These are phyloP conservation scores for Yamadazyma dendronema DNA, from an alignment of 1,139 yeast genomes.

Conservation along the genomic window DNA sequence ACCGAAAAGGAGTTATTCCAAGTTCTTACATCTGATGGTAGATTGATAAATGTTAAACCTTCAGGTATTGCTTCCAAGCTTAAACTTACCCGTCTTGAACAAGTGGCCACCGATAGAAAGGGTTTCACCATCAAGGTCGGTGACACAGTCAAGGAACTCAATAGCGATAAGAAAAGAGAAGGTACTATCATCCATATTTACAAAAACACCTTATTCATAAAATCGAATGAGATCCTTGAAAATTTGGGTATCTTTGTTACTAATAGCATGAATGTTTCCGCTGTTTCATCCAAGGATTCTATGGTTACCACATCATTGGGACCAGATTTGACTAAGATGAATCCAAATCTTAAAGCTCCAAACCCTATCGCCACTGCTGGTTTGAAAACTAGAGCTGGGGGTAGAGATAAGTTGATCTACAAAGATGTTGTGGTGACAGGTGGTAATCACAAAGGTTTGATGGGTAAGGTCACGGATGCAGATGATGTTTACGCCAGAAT, in stretches of 20 bases:
- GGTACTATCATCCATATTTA: constrained; percentile 87
- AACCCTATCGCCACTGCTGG: constrained; percentile 46
- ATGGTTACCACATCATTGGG: constrained; percentile 53
- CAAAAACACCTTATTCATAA: constrained; percentile 73
- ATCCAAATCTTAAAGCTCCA: constrained; percentile 65
- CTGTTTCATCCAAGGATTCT: constrained; percentile 81
- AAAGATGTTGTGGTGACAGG: constrained; percentile 83
- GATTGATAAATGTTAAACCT: constrained; percentile 68
- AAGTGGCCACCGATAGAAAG: constrained; percentile 81
- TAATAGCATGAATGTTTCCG: constrained; percentile 71
- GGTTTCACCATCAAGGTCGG: constrained; percentile 87
- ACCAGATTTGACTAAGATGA: constrained; percentile 78
- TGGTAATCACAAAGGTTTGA: constrained; percentile 91
- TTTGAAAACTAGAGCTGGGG: constrained; percentile 55
- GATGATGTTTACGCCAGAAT: constrained; percentile 89
- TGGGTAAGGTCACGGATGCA: constrained; percentile 91
- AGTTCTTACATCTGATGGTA: constrained; percentile 83
- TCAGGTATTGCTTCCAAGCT: constrained; percentile 79
- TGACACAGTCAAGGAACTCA: constrained; percentile 81
- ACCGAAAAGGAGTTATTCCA: constrained; percentile 86
- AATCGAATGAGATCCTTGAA: constrained; percentile 75
- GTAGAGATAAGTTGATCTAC: constrained; percentile 77
- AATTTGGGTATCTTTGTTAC: constrained; percentile 91
- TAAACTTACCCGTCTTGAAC: constrained; percentile 59
- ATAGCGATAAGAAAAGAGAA: constrained; percentile 65